These are phyloP conservation scores for Lachancea sp. DNA, from an alignment of 805 yeast species.

Conservation along the genomic window DNA sequence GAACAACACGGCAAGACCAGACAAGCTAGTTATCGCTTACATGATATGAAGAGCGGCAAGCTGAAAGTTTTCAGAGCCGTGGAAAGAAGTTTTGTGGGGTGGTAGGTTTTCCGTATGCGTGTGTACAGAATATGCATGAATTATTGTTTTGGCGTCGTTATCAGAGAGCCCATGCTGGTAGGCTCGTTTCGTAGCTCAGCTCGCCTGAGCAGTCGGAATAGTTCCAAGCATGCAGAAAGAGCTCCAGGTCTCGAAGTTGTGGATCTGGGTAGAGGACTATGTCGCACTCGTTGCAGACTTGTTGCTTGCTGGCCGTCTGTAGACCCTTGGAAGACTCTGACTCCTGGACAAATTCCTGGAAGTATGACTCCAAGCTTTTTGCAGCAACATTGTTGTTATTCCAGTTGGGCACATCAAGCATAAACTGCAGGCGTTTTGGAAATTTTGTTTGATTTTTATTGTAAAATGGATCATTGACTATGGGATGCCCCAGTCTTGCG, in stretches of 20 bases:
- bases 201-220: constrained; percentile 27
- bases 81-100: constrained; percentile 64
- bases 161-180: constrained; percentile 45
- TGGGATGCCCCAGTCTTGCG: constrained; percentile 79
- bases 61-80: constrained; percentile 75
- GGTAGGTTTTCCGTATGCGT: constrained; percentile 38
- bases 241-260: constrained; percentile 23
- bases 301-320: constrained; percentile 4
- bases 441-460: constrained; percentile 18
- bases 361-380: background rate
- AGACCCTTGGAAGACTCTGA: constrained; percentile 35
- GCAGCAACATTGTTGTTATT: constrained; percentile 12
- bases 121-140: background rate
- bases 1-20: constrained; percentile 47
- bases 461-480: constrained; percentile 81
- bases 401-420: constrained; percentile 11
- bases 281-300: constrained; percentile 25
- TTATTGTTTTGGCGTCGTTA: no score
- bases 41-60: constrained; percentile 73
- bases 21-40: constrained; percentile 56
- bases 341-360: constrained; percentile 18
- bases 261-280: constrained; percentile 21
- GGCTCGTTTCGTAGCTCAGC: constrained; percentile 37
- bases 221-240: constrained; percentile 33
- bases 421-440: constrained; percentile 22